These are phyloP conservation scores for Candida labiduridarum DNA, from an alignment of 1,139 yeast species.

Conservation along the genomic window DNA sequence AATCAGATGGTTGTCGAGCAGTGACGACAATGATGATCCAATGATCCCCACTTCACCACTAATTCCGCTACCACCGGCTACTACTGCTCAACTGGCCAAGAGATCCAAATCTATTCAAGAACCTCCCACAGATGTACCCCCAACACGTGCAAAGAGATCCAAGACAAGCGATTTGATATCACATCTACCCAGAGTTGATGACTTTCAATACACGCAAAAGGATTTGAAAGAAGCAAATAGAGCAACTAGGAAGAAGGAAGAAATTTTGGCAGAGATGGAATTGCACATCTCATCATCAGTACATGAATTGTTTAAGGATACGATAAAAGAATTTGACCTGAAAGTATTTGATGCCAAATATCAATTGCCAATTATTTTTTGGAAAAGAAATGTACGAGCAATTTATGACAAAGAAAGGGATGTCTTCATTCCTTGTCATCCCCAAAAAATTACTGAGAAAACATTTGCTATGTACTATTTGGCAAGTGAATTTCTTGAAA, in stretches of 20 bases:
- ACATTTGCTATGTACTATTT: constrained; percentile 46
- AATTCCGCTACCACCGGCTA: neutral
- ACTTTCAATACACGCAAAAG: constrained; percentile 23
- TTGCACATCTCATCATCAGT: constrained; percentile 27
- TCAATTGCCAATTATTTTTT: constrained; percentile 32
- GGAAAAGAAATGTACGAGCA: constrained; percentile 41
- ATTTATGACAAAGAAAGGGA: constrained; percentile 48
- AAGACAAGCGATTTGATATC: constrained; percentile 9
- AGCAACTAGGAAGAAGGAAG: constrained; percentile 49
- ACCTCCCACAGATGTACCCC: neutral
- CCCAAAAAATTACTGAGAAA: constrained; percentile 43
- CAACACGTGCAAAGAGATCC: constrained; percentile 8
- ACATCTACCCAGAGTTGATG: constrained; percentile 11
- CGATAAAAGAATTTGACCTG: constrained; percentile 10
- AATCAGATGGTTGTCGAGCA: constrained; percentile 16
- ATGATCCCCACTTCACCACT: constrained; percentile 7
- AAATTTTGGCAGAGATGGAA: constrained; percentile 52
- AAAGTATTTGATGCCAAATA: constrained; percentile 6
- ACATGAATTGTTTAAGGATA: constrained; percentile 7
- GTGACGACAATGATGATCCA: constrained; percentile 12
- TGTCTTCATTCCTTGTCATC: constrained; percentile 54
- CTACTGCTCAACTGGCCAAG: constrained; percentile 5
- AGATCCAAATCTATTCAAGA: constrained; percentile 13
- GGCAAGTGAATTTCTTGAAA: constrained; percentile 45
- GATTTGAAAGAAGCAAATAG: constrained; percentile 54